Base-by-base conservation (phyloP, 2,329 filamentous ascomycete species). In the Cyclaneusma minus region DNA sequence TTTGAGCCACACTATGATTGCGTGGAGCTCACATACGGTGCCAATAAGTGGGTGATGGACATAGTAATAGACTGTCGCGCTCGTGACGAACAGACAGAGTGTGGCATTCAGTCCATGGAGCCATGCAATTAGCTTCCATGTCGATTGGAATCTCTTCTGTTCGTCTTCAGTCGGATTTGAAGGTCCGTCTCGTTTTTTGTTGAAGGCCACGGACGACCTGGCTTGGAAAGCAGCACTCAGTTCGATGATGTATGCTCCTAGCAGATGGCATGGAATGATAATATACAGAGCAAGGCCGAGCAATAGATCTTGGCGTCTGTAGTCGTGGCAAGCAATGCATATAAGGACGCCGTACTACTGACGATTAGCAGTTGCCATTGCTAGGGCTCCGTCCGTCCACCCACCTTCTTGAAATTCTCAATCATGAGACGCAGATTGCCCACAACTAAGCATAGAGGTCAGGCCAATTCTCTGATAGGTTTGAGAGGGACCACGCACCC, bases 1-100 rank as follows among this genome's bases (percentile, higher is more conserved):
- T 59, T 98, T 98, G 43, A 98, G 67, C 76, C 85, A 94, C 26
- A 95, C 85, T 29, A 95, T 80, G 42, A 95, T 74, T 36, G 85
- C 84, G 48, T 98, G 89, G 33, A 92, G 55, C 52, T 95, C 81
- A 36, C 80, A 84, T 25, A 93, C 57, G 1, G 84, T 93, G 21
- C 89, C 89, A 40, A 98, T 91, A 11, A 92, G 66, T 0, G 89
- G 89, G 51, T 98, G 89, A 51, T 92, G 71, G 38, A 98, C 81
- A 49, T 80, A 66, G 51, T 76, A 87, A 58, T 93, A 98, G 11
- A 98, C 85, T 11, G 84, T 72, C 35, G 73, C 71, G 24, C 81
- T 89, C 6, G 85, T 83, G 36, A 91, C 68, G 21, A 69, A 64
- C 12, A 95, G 67, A 32, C 82, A 85, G 13, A 84, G 56, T 0